Base-by-base conservation (phyloP, 768 basidiomycete species). In the Leucocoprinus leucothites region DNA sequence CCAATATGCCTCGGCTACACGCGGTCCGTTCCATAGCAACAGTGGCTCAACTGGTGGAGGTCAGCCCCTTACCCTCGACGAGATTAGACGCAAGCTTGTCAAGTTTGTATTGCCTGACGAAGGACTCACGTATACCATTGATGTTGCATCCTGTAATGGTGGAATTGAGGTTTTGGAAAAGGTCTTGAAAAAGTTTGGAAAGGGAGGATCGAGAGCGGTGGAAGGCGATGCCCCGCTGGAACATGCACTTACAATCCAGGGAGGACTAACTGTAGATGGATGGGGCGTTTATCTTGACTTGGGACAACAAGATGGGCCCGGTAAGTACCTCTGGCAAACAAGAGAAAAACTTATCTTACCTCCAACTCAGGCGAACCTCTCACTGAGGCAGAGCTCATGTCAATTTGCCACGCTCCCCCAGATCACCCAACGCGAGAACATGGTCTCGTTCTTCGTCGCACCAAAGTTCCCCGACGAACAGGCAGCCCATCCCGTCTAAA, bases 51-150 rank as follows among this genome's bases (percentile, higher is more conserved):
- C 53, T 41, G 40, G 53, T 38, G 69, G 75, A 3, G 38, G 46
- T 74, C 80, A 21, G 25, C 35, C 40, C n/a, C 60, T 46, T 19
- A 58, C 57, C 0, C 71, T 91, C 16, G 90, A 94, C 46, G 91
- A 95, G 58, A 74, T 95, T 51, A 79, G 89, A 45, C 79, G 87
- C 53, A 93, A 91, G 67, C 73, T 91, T 19, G 87, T 99, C 64
- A 98, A 94, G 67, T 97, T 99, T 66, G 75, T 81, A 18, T 76
- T 94, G 40, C 87, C 87, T 1, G 94, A 94, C 9, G 93, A 92
- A 63, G 86, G 87, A 2, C 81, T 85, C 42, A 80, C 85, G 3
- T 82, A 81, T 53, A 86, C 87, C 1, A 84, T 98, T 57, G 87
- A 95, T 65, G 86, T 94, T 13, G 82, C 84, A 2, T 84, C 90